phyloP scores from a whole-genome alignment of 805 yeast species.

The Metschnikowia picachoensis region DNA sequence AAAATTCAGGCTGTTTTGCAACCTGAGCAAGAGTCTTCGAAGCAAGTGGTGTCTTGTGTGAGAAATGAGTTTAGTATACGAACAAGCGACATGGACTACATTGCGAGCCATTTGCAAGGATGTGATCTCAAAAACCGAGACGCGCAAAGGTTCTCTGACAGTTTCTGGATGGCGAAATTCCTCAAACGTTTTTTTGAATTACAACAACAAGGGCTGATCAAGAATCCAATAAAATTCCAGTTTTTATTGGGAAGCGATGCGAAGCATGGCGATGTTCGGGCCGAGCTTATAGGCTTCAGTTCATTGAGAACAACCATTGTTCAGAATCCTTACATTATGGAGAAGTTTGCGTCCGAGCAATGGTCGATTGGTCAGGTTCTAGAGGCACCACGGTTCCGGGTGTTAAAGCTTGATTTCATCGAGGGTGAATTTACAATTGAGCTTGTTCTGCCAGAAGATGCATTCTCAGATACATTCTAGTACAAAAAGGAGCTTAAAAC shows the following conservation, averaged over 20 bases:
- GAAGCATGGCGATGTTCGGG: conserved; percentile 26
- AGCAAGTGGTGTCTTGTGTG: neutral
- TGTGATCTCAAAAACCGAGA: conserved; percentile 38
- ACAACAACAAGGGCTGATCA: conserved; percentile 14
- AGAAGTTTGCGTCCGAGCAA: conserved; percentile 19
- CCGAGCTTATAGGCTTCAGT: conserved; percentile 25
- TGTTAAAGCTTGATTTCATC: conserved; percentile 30
- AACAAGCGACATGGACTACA: conserved; percentile 27
- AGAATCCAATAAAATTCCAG: conserved; percentile 21
- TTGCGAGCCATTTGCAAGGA: conserved; percentile 42
- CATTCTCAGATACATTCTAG: neutral
- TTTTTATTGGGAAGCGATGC: conserved; percentile 24
- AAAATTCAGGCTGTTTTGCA: neutral
- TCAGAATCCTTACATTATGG: conserved; percentile 19
- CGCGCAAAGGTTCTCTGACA: conserved; percentile 23
- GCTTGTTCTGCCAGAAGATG: conserved; percentile 5
- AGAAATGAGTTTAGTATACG: conserved; percentile 5
- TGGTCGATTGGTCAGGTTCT: conserved; percentile 24
- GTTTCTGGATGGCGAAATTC: conserved; percentile 39
- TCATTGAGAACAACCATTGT: conserved; percentile 21
- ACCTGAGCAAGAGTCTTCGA: neutral
- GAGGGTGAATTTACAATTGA: conserved; percentile 29
- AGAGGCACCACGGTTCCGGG: conserved; percentile 15
- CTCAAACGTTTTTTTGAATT: conserved; percentile 26
- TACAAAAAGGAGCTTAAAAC: too few relatives aligned